A percentile compares a stretch with the other conserved stretches of the same genome.
Conservation (phyloP, 176 grass and related monocot species). For the Microstegium vimineum region DNA sequence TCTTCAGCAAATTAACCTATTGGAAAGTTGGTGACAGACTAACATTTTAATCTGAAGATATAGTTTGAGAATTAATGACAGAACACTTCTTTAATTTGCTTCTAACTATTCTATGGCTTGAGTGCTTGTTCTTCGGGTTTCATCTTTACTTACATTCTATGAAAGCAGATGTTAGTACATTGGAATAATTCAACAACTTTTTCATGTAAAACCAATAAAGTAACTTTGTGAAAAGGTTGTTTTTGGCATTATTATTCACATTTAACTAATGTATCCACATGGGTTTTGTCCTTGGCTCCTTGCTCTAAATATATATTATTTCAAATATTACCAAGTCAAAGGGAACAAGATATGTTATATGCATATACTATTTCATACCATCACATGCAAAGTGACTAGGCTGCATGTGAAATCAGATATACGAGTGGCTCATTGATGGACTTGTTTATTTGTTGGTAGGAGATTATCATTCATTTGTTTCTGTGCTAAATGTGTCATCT, state of each 20-base stretch:
- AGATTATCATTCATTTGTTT: not conserved
- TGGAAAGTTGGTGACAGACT: not conserved
- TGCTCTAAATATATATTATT: constrained; percentile 37
- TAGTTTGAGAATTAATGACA: too few species aligned
- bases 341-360: not conserved
- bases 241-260: constrained; percentile 7
- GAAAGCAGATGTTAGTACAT: not conserved
- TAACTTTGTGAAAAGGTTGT: not conserved
- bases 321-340: constrained; percentile 29
- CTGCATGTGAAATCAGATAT: not conserved
- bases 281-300: constrained; percentile 1
- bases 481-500: constrained; percentile 1
- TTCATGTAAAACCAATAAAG: not conserved
- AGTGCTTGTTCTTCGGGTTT: not conserved
- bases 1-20: not conserved
- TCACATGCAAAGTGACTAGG: constrained; percentile 4
- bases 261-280: not conserved
- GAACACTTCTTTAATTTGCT: not conserved
- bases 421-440: not conserved
- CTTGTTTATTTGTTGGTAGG: constrained; percentile 11
- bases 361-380: constrained; percentile 43
- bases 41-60: not conserved
- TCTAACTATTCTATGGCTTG: not conserved
- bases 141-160: not conserved
- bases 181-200: not conserved